Percentiles rank a stretch among this genome's conserved stretches.
phyloP scores from a whole-genome alignment of 371 early-diverging fungal genomes.

The Edhazardia aedis region DNA sequence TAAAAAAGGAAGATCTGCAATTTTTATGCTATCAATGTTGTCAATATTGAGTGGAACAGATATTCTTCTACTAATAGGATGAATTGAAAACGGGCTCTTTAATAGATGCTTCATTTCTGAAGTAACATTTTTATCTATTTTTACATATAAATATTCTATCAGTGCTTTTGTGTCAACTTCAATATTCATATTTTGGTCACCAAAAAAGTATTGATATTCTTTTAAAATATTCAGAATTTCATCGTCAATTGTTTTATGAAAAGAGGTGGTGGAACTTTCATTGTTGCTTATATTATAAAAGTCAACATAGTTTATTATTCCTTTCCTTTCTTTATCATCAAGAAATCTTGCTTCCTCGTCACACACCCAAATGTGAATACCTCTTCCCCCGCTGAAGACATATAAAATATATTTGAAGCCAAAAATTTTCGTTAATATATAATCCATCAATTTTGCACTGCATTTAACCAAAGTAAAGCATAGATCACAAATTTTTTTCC shows the following conservation, averaged over 20 bases:
- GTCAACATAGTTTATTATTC: slow-evolving; percentile 55
- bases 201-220: slow-evolving; percentile 6
- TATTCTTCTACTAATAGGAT: slow-evolving; percentile 49
- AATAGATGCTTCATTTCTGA: slow-evolving; percentile 74
- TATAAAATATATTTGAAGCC: slow-evolving; percentile 74
- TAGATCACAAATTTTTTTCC: slow-evolving; percentile 55
- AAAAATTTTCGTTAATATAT: slow-evolving; percentile 56
- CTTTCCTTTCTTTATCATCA: slow-evolving; percentile 55
- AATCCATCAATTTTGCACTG: slow-evolving; percentile 62
- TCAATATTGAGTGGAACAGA: not conserved
- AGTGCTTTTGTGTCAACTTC: not conserved
- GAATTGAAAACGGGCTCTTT: slow-evolving; percentile 90
- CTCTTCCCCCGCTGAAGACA: slow-evolving; percentile 89
- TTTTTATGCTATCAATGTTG: slow-evolving; percentile 1
- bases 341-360: slow-evolving; percentile 63
- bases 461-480: slow-evolving; percentile 82
- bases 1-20: too few relatives aligned
- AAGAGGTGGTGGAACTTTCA: slow-evolving; percentile 6
- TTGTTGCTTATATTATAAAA: slow-evolving; percentile 10
- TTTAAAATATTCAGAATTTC: slow-evolving; percentile 29
- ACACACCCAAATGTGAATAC: slow-evolving; percentile 93
- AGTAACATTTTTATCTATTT: slow-evolving; percentile 78
- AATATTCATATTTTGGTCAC: not conserved
- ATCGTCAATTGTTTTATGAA: too few relatives aligned
- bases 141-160: slow-evolving; percentile 54